Conservation (phyloP, 2,329 filamentous ascomycete genomes). For the Fusarium torreyae region DNA sequence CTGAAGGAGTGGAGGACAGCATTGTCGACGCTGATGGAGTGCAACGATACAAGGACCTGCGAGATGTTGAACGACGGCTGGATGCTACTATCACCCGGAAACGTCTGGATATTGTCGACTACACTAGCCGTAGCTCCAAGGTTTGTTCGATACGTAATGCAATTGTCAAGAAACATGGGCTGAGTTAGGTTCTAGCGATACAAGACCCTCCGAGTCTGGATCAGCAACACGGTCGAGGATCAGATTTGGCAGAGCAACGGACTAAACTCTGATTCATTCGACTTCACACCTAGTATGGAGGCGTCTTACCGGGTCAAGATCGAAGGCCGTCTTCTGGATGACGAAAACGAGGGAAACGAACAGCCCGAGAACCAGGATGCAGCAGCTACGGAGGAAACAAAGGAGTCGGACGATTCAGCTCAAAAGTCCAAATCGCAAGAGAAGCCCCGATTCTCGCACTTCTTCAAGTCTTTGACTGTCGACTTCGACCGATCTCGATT, state of each 20-base stretch:
- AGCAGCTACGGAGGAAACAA: constrained; percentile 53
- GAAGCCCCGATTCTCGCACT: constrained; percentile 78
- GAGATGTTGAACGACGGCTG: constrained; percentile 88
- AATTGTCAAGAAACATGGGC: background rate
- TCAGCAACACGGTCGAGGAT: constrained; percentile 94
- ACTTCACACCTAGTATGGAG: constrained; percentile 83
- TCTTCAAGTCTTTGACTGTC: constrained; percentile 85
- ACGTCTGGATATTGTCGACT: constrained; percentile 89
- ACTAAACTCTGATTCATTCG: constrained; percentile 81
- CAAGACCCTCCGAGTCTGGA: constrained; percentile 91
- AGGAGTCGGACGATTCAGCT: constrained; percentile 48
- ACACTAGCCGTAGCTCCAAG: constrained; percentile 81
- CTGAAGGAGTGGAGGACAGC: constrained; percentile 88
- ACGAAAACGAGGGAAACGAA: constrained; percentile 72
- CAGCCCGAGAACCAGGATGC: constrained; percentile 61
- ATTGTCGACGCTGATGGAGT: constrained; percentile 84
- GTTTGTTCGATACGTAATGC: constrained; percentile 53
- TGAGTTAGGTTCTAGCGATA: constrained; percentile 68
- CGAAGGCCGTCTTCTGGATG: constrained; percentile 86
- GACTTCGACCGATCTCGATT: constrained; percentile 77
- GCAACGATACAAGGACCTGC: constrained; percentile 84
- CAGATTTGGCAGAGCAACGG: constrained; percentile 89
- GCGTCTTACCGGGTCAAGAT: constrained; percentile 93
- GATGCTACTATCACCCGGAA: constrained; percentile 97
- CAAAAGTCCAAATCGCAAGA: constrained; percentile 58